These are phyloP conservation scores for Jamesozyma lodderae DNA, from an alignment of 805 yeast species.

Conservation along the genomic window DNA sequence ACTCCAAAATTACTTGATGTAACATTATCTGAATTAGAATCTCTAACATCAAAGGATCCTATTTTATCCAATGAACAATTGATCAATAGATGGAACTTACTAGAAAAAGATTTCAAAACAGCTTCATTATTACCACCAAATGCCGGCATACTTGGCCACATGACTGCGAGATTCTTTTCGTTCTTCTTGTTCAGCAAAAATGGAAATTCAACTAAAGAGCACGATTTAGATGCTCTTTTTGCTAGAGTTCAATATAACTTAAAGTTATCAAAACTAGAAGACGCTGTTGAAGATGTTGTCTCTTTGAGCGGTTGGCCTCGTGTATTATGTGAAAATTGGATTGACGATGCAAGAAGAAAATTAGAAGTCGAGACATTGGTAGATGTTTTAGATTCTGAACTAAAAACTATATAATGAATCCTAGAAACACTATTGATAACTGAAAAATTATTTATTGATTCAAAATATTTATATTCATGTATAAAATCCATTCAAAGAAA, in stretches of 20 bases:
- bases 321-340: conserved; percentile 86
- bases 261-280: conserved; percentile 65
- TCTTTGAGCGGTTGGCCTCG: conserved; percentile 88
- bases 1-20: conserved; percentile 21
- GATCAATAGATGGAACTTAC: conserved; percentile 65
- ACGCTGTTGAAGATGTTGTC: conserved; percentile 89
- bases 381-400: conserved; percentile 56
- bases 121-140: conserved; percentile 88
- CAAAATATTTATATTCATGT: not conserved
- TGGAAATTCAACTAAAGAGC: conserved; percentile 60
- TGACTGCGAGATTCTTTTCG: conserved; percentile 71
- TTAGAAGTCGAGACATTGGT: conserved; percentile 79
- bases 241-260: conserved; percentile 76
- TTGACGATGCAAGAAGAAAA: conserved; percentile 78
- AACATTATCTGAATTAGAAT: conserved; percentile 38
- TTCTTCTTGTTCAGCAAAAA: conserved; percentile 64
- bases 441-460: not conserved
- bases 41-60: conserved; percentile 35
- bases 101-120: conserved; percentile 79
- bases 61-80: conserved; percentile 72
- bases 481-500: not conserved
- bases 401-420: conserved; percentile 36
- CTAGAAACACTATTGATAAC: not conserved
- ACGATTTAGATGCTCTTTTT: conserved; percentile 78
- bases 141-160: conserved; percentile 90